Evolutionary conservation across 305 asterid genomes (phyloP).

Genomic region (Ilex paraguariensis): DNA sequence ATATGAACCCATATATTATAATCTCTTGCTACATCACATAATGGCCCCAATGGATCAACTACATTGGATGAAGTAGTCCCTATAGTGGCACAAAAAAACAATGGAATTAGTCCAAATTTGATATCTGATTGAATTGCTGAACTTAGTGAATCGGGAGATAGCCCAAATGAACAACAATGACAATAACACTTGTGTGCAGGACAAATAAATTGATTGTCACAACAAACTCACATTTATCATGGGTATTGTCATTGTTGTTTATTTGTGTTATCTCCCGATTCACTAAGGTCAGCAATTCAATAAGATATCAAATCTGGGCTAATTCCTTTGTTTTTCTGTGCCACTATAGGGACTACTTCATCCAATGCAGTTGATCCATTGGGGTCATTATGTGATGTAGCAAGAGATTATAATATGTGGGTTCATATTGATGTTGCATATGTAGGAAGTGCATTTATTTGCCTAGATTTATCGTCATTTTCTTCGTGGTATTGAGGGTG

Average conservation of each 20-base stretch:
- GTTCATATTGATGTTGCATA: conserved; percentile 74
- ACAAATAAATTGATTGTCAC: no score
- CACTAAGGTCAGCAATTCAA: conserved; percentile 28
- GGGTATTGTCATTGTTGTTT: no score
- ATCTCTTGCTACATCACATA: no score
- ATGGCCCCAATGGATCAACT: no score
- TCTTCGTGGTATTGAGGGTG: conserved; percentile 53
- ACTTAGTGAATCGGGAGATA: conserved; percentile 28
- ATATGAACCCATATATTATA: conserved; percentile 75
- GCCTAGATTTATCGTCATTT: conserved; percentile 55
- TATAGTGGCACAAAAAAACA: no score
- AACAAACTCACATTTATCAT: no score
- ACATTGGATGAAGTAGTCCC: no score
- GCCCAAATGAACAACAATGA: no score
- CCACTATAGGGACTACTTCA: no score
- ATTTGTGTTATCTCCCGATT: conserved; percentile 26
- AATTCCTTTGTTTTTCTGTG: conserved; percentile 50
- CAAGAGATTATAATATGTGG: conserved; percentile 46
- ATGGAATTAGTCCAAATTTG: conserved; percentile 42
- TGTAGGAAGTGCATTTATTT: conserved; percentile 66
- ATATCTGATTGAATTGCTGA: conserved; percentile 33
- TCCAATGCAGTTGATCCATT: conserved; percentile 56
- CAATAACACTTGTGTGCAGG: no score
- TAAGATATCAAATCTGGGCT: conserved; percentile 39
- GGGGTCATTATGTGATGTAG: conserved; percentile 42